A percentile compares a stretch with the other conserved stretches of the same genome.
These are phyloP conservation scores for Flaveria ramosissima DNA, from an alignment of 129 eudicot genomes.

Conservation along the genomic window DNA sequence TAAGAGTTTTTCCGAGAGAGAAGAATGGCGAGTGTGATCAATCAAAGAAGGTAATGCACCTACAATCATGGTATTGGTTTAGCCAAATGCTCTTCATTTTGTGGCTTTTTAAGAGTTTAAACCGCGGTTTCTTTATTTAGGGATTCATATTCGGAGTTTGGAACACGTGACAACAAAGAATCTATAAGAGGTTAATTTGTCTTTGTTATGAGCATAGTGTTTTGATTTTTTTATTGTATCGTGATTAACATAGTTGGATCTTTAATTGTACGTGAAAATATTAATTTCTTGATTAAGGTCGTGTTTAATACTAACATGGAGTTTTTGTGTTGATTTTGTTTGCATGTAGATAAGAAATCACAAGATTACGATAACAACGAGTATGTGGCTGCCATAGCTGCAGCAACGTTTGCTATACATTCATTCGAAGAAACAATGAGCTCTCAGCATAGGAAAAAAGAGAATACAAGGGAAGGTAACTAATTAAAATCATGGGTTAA, in stretches of 20 bases:
- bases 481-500: no score
- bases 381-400: conserved; percentile 67
- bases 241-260: not conserved
- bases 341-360: conserved; percentile 26
- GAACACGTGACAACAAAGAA: conserved; percentile 32
- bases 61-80: not conserved
- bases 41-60: conserved; percentile 35
- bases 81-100: conserved; percentile 1
- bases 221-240: not conserved
- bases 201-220: not conserved
- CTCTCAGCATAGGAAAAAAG: conserved; percentile 37
- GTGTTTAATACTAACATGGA: no score
- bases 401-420: conserved; percentile 70
- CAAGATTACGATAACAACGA: conserved; percentile 41
- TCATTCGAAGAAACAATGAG: conserved; percentile 45
- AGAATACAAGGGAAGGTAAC: conserved; percentile 42
- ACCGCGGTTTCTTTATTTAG: conserved; percentile 29
- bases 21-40: conserved; percentile 35
- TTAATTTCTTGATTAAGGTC: no score
- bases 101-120: not conserved
- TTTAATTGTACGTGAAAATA: not conserved
- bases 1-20: not conserved
- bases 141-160: conserved; percentile 36
- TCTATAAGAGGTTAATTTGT: conserved; percentile 33
- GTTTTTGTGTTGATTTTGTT: not conserved